Evolutionary conservation across 148 eudicot genomes (phyloP), one percentile per base, ranked within the genome.

Genomic region (Fallopia convolvulus): DNA sequence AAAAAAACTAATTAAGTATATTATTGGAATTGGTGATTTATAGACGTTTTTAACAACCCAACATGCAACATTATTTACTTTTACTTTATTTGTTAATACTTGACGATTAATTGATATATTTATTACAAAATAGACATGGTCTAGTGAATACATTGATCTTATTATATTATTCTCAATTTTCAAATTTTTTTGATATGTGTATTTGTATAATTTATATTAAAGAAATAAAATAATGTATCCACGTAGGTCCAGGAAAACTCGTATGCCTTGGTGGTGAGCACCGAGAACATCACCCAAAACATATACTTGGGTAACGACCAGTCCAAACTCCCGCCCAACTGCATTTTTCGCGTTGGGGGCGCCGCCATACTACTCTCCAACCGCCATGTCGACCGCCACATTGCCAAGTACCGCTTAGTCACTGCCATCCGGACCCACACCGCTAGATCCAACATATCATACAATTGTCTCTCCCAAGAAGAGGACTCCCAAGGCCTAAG

Each of bases 401-500:
- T 40, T 15, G 75, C 75, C 20, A 72, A 72, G 75, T 72, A 72
- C 47, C 42, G 75, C 26, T 49, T 72, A n/a, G 4, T 72, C 14
- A 40, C 42, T n/a, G 46, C 47, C 47, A 11, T 36, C 26, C 23
- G 75, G 8, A 72, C 75, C 48, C 21, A 72, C 49, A 72, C 42
- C 0, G 23, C 61, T 5, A 18, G 75, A 3, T 40, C 42, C 49
- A 52, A 72, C 47, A n/a, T 10, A 11, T 40, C 75, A 36, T 72
- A 32, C 47, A 11, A 17, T 2, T 72, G 23, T 49, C 12, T 72
- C 46, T 40, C 13, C 46, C 75, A 72, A 42, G 49, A 12, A 42
- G 46, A 72, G 47, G 75, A 72, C 75, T 44, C 75, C 1, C 10
- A 72, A 42, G 75, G 75, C 50, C 30, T 72, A 17, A 8, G 23